Percentiles rank a stretch among this genome's conserved stretches.
phyloP scores from a whole-genome alignment of 306 rosid genomes.

The Prunus padus region DNA sequence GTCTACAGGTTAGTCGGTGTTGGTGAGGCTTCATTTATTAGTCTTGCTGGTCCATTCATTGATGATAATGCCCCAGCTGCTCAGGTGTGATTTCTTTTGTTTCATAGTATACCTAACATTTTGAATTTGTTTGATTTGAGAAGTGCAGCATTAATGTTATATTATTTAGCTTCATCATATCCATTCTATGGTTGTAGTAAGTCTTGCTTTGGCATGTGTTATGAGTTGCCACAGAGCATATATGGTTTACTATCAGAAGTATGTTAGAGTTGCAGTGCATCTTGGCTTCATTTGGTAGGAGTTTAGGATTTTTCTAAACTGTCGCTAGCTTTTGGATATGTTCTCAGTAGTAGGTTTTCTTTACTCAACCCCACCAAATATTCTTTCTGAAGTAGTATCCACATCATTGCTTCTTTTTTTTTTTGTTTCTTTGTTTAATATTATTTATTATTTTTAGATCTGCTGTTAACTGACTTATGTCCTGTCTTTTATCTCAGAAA shows the following conservation, averaged over 20 bases:
- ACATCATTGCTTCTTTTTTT: background rate
- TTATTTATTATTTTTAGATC: background rate
- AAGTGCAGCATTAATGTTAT: background rate
- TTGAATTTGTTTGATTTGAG: constrained; percentile 13
- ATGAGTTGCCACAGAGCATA: background rate
- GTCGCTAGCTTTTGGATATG: background rate
- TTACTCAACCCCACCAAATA: background rate
- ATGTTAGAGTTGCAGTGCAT: background rate
- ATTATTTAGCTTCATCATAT: too few relatives aligned
- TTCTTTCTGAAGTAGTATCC: background rate
- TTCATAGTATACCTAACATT: constrained; percentile 13
- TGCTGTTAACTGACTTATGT: constrained; percentile 5
- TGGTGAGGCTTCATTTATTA: constrained; percentile 91
- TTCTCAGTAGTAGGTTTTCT: background rate
- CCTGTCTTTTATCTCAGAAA: constrained; percentile 53
- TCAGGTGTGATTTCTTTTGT: constrained; percentile 48
- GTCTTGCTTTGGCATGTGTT: background rate
- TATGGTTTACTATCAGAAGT: background rate
- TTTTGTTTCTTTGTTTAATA: background rate
- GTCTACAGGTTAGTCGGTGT: constrained; percentile 73
- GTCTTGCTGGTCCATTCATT: constrained; percentile 94
- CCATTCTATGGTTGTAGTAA: background rate
- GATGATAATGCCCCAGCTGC: constrained; percentile 82
- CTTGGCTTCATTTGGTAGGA: background rate
- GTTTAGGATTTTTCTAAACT: background rate